Percentiles rank a stretch among this genome's conserved stretches.
Conservation (phyloP, 2,329 filamentous ascomycete species). For the Microcyclosporella mali region DNA sequence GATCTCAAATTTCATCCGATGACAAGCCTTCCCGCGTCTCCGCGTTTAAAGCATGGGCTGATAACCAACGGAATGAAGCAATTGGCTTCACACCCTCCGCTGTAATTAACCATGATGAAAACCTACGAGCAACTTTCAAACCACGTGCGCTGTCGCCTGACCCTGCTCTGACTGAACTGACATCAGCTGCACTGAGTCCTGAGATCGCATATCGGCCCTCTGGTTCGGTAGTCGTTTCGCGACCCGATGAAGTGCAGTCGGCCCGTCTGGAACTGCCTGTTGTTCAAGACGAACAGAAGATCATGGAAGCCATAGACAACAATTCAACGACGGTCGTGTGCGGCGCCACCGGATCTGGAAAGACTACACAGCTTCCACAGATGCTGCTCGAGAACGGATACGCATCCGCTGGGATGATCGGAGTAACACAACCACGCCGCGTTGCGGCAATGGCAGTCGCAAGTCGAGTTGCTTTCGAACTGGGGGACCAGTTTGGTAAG, state of each 20-base stretch:
- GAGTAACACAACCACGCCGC: slow-evolving; percentile 86
- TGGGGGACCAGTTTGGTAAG: slow-evolving; percentile 64
- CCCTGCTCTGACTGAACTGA: slow-evolving; percentile 60
- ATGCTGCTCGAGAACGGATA: slow-evolving; percentile 94
- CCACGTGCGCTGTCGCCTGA: slow-evolving; percentile 65
- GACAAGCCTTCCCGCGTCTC: slow-evolving; percentile 46
- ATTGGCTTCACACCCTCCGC: slow-evolving; percentile 59
- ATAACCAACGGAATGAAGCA: slow-evolving; percentile 75
- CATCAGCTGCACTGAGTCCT: slow-evolving; percentile 43
- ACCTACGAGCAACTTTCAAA: slow-evolving; percentile 54
- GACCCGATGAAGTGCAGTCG: slow-evolving; percentile 68
- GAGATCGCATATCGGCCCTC: slow-evolving; percentile 60
- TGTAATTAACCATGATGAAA: slow-evolving; percentile 29
- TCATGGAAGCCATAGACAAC: slow-evolving; percentile 96
- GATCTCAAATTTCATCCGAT: slow-evolving; percentile 24
- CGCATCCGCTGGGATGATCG: slow-evolving; percentile 78
- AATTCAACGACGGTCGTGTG: slow-evolving; percentile 86
- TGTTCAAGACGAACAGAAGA: slow-evolving; percentile 89
- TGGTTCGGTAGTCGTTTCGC: slow-evolving; percentile 65
- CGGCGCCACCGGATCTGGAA: slow-evolving; percentile 92
- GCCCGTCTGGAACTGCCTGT: slow-evolving; percentile 76
- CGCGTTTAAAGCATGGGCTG: slow-evolving; percentile 92
- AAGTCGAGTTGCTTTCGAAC: slow-evolving; percentile 78
- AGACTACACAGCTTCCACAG: slow-evolving; percentile 95
- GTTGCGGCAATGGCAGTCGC: slow-evolving; percentile 97